Evolutionary conservation across 169 alveolate species (phyloP).

Genomic region (Perkinsus chesapeaki): DNA sequence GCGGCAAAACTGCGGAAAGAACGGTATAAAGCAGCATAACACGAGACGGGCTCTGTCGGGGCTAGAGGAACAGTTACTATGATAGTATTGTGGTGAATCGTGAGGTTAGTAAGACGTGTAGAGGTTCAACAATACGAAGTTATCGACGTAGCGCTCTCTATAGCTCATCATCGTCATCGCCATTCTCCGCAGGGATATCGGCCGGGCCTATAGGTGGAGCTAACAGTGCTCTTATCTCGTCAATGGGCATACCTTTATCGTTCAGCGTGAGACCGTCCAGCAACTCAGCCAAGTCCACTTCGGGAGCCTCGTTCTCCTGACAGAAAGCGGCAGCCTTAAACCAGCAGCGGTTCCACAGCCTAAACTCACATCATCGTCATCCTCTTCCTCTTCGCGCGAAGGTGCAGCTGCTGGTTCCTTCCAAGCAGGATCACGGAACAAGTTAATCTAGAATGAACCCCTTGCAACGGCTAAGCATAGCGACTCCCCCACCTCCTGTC

Average conservation of each 20-base stretch:
- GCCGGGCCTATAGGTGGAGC: neutral
- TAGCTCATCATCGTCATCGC: neutral
- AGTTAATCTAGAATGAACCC: neutral
- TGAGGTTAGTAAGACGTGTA: neutral
- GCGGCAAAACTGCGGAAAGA: too few relatives aligned
- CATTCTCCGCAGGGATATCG: neutral
- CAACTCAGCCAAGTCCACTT: constrained; percentile 11
- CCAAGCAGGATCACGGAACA: constrained; percentile 22
- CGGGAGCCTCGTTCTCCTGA: constrained; percentile 8
- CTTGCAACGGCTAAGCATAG: neutral
- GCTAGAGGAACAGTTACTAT: too few relatives aligned
- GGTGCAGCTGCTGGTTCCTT: neutral
- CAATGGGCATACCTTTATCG: neutral
- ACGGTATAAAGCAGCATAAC: too few relatives aligned
- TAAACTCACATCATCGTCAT: neutral
- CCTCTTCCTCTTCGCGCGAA: neutral
- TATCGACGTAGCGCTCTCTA: neutral
- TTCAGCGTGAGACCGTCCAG: constrained; percentile 27
- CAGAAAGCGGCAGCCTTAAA: neutral
- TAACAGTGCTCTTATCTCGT: neutral
- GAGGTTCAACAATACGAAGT: neutral
- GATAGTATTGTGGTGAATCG: neutral
- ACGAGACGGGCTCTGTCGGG: too few relatives aligned
- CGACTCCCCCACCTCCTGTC: constrained; percentile 11
- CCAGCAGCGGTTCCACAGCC: neutral